A percentile compares a stretch with the other conserved stretches of the same genome.
These are phyloP conservation scores for Neurospora sp. DNA, from an alignment of 2,329 filamentous ascomycete species.

Conservation along the genomic window DNA sequence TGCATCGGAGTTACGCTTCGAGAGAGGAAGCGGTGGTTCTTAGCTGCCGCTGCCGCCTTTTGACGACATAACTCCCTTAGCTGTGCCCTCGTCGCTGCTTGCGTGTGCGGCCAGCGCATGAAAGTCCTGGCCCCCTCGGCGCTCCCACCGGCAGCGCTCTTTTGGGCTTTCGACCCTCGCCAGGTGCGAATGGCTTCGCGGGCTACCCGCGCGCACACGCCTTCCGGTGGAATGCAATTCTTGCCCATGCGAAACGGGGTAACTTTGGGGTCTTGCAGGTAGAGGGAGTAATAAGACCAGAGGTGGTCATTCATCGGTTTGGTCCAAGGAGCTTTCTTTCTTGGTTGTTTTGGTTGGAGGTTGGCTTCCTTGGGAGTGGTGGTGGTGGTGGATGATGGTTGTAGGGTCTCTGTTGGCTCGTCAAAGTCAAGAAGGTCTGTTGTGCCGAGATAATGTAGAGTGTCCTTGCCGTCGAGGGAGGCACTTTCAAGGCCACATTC, in stretches of 20 bases:
- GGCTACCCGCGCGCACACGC: constrained; percentile 56
- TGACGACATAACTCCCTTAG: constrained; percentile 53
- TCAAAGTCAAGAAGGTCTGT: constrained; percentile 6
- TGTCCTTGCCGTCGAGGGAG: constrained; percentile 24
- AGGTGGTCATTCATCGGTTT: constrained; percentile 55
- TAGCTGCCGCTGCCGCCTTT: constrained; percentile 35
- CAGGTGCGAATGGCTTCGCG: constrained; percentile 56
- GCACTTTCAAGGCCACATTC: constrained; percentile 36
- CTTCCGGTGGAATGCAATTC: constrained; percentile 53
- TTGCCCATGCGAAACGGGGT: constrained; percentile 57
- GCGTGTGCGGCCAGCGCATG: constrained; percentile 55
- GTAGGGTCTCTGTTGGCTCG: constrained; percentile 1
- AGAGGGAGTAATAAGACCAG: constrained; percentile 56
- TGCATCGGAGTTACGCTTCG: constrained; percentile 45
- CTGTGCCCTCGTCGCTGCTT: constrained; percentile 51
- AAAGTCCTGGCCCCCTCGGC: constrained; percentile 37
- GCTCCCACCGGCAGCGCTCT: constrained; percentile 18
- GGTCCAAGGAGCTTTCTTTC: constrained; percentile 50
- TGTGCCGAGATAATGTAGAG: constrained; percentile 6
- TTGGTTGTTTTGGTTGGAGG: constrained; percentile 19
- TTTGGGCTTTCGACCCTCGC: constrained; percentile 45
- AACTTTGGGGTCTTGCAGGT: constrained; percentile 57
- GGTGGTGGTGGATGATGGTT: neutral
- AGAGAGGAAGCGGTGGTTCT: constrained; percentile 37
- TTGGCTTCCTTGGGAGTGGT: constrained; percentile 1